Conservation (phyloP, 257 asterid species). For the Verbascum thapsus region DNA sequence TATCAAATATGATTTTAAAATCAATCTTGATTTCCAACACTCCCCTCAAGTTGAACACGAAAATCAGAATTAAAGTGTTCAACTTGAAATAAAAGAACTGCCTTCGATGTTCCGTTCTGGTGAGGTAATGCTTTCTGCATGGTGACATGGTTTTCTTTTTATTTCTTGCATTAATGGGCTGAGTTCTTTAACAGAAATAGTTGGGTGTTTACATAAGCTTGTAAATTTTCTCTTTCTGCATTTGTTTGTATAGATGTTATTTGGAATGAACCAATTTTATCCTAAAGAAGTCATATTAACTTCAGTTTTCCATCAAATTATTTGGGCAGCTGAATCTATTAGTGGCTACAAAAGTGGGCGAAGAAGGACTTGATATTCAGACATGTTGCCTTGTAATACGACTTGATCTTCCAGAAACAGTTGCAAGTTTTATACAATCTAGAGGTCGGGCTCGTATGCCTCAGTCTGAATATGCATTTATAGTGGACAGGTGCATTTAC, state of each 20-base stretch:
- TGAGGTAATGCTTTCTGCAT: constrained; percentile 62
- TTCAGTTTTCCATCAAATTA: constrained; percentile 25
- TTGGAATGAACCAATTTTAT: constrained; percentile 10
- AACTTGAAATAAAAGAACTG: too few relatives aligned
- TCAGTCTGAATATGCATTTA: constrained; percentile 88
- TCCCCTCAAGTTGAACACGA: too few relatives aligned
- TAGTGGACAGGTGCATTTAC: constrained; percentile 78
- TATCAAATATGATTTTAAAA: too few relatives aligned
- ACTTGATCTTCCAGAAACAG: constrained; percentile 98
- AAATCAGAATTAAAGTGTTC: too few relatives aligned
- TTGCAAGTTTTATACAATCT: constrained; percentile 96
- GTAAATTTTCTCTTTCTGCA: constrained; percentile 11
- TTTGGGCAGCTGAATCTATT: constrained; percentile 82
- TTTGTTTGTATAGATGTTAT: constrained; percentile 22
- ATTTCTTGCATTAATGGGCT: constrained; percentile 5
- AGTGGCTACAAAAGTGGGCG: constrained; percentile 98
- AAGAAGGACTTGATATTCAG: constrained; percentile 99
- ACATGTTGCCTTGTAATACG: constrained; percentile 99
- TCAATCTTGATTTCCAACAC: too few relatives aligned
- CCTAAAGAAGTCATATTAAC: constrained; percentile 3
- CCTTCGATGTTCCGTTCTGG: constrained; percentile 90
- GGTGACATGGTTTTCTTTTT: constrained; percentile 19
- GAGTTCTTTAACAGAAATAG: constrained; percentile 7
- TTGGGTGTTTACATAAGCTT: constrained; percentile 22
- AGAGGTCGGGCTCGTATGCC: constrained; percentile 99